These are phyloP conservation scores for Alloteropsis semialata DNA, from an alignment of 176 grass and related monocot genomes.

Conservation along the genomic window DNA sequence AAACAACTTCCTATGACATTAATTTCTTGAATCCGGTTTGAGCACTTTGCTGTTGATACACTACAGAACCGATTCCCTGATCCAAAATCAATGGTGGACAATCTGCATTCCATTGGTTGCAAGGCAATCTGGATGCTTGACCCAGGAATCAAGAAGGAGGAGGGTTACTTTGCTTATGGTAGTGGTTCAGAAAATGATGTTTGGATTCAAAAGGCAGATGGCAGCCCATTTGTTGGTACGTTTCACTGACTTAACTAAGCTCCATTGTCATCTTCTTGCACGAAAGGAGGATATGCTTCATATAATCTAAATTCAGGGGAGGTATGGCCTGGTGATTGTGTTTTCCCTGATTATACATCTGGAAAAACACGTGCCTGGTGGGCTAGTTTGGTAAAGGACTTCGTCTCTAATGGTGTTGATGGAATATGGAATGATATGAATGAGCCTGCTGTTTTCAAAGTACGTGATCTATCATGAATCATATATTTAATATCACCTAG, in stretches of 20 bases:
- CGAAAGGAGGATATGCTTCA: not conserved
- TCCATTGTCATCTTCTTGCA: not conserved
- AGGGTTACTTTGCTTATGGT: conserved; percentile 81
- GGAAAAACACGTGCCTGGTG: conserved; percentile 79
- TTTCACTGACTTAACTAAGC: conserved; percentile 24
- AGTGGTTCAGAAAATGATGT: conserved; percentile 75
- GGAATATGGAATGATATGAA: conserved; percentile 99
- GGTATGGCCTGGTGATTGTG: conserved; percentile 96
- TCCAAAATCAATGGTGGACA: conserved; percentile 81
- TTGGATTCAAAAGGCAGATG: conserved; percentile 74
- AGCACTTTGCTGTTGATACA: conserved; percentile 15
- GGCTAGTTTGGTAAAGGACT: conserved; percentile 78
- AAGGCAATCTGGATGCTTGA: conserved; percentile 99
- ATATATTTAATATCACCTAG: conserved; percentile 8
- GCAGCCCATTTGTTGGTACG: conserved; percentile 69
- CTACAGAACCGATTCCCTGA: conserved; percentile 65
- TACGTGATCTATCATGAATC: conserved; percentile 22
- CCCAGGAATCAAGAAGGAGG: conserved; percentile 86
- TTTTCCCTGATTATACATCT: conserved; percentile 92
- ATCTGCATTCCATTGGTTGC: conserved; percentile 71
- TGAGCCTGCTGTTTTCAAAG: conserved; percentile 87
- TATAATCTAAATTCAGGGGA: conserved; percentile 53
- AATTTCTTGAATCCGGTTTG: not conserved
- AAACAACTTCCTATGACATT: not conserved
- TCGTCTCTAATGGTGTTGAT: conserved; percentile 79